Evolutionary conservation across 179 eudicot genomes (phyloP).

Genomic region (Vitellaria paradoxa): DNA sequence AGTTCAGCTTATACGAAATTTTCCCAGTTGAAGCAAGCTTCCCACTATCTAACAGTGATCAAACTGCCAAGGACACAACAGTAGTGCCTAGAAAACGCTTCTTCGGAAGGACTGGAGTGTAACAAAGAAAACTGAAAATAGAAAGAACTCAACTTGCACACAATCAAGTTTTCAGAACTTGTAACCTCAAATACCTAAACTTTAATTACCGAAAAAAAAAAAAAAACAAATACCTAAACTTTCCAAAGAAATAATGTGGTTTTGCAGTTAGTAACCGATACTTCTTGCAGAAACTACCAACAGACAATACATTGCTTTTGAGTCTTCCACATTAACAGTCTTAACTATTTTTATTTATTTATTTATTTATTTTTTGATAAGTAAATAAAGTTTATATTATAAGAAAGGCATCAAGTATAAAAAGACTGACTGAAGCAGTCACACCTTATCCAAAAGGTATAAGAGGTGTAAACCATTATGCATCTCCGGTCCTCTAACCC

Average conservation of each 20-base stretch:
- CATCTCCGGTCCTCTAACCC: too few relatives aligned
- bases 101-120: neutral
- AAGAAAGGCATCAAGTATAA: too few relatives aligned
- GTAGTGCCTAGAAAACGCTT: neutral
- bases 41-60: neutral
- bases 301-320: neutral
- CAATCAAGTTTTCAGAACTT: too few relatives aligned
- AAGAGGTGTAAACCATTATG: too few relatives aligned
- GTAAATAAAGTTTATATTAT: too few relatives aligned
- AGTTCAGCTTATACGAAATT: neutral
- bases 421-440: too few relatives aligned
- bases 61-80: conserved; percentile 1
- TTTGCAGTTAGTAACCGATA: neutral
- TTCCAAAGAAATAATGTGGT: neutral
- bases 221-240: neutral
- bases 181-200: neutral
- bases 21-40: neutral
- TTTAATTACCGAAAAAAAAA: too few relatives aligned
- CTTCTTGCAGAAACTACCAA: neutral
- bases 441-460: too few relatives aligned
- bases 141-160: too few relatives aligned
- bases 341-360: too few relatives aligned
- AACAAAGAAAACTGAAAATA: too few relatives aligned
- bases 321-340: neutral
- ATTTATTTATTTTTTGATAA: too few relatives aligned